Base-by-base conservation (phyloP, 495 filamentous ascomycete species). In the Apodospora peruviana region DNA sequence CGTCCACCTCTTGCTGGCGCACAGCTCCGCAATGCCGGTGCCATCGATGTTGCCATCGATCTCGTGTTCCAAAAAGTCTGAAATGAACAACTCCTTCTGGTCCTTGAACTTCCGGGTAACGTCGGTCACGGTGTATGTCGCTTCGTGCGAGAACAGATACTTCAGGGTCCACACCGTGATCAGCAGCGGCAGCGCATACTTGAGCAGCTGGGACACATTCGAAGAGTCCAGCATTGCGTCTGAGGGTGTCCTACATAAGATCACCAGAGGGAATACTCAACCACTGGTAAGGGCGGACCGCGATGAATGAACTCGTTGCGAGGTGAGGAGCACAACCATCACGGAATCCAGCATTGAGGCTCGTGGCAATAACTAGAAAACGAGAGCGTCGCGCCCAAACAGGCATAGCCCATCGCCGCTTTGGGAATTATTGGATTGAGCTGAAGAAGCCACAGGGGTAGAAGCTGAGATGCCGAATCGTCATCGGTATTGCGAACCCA, bases 31-130 rank as follows among this genome's bases (percentile, higher is more conserved):
- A 16, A 70, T 56, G 17, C 48, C 43, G 5, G 14, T 37, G 43
- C 59, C 59, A 43, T 70, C 56, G 42, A 64, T 59, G 0, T 47
- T 18, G 27, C 67, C 64, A 47, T 65, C 67, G 39, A 70, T 57
- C 17, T 64, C 59, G 19, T 55, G 44, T 12, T 60, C 45, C 5
- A 62, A 38, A 11, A 59, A 59, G 19, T 57, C 50, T 20, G 57
- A n/a, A 16, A 69, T 50, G 51, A 69, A 69, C 10, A 51, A 4
- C 4, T 45, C 32, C 47, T 54, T 62, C 45, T 57, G 45, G 38
- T 51, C 53, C 36, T 53, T 48, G 47, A 62, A 54, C 25, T 53
- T 43, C n/a, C 55, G 52, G 9, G 50, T n/a, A 16, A 59, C 47
- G 5, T 40, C 37, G 9, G 37, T n/a, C 7, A 37, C 47, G 21